phyloP scores from a whole-genome alignment of 2,329 filamentous ascomycete species.

The Grosmannia penicillata region DNA sequence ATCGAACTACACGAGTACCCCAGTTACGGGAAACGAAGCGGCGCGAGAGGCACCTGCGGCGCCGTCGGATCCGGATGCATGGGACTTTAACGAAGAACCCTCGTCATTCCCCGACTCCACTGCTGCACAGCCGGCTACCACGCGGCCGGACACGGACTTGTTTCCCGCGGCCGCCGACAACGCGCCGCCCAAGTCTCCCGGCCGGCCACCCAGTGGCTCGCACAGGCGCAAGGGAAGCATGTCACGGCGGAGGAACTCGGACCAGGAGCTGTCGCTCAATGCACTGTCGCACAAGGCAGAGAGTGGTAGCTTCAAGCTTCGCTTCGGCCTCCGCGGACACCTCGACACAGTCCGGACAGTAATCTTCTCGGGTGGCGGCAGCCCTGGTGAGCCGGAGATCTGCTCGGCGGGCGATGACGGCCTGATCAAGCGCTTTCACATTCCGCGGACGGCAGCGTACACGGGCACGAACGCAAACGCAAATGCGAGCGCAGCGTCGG shows the following conservation, averaged over 20 bases:
- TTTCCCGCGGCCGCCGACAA: conserved; percentile 68
- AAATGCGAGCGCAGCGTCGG: conserved; percentile 50
- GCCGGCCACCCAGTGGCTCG: conserved; percentile 47
- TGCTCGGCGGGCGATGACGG: conserved; percentile 94
- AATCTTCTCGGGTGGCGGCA: conserved; percentile 93
- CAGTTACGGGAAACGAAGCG: conserved; percentile 19
- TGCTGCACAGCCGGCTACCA: conserved; percentile 27
- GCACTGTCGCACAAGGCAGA: conserved; percentile 45
- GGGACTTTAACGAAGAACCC: conserved; percentile 76
- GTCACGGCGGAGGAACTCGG: conserved; percentile 54
- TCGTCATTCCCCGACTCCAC: conserved; percentile 45
- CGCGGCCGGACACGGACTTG: conserved; percentile 70
- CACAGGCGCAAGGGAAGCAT: conserved; percentile 73
- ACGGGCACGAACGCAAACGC: conserved; percentile 17
- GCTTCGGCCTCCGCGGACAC: conserved; percentile 83
- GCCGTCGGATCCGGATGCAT: conserved; percentile 52
- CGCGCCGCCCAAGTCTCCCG: conserved; percentile 65
- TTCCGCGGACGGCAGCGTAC: conserved; percentile 56
- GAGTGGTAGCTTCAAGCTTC: conserved; percentile 71
- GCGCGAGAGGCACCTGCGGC: conserved; percentile 30
- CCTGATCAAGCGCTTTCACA: conserved; percentile 91
- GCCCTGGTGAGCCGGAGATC: conserved; percentile 88
- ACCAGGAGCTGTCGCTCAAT: conserved; percentile 44
- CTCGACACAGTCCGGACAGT: conserved; percentile 87
- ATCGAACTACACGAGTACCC: conserved; percentile 13